These are phyloP conservation scores for Penicillium verhagenii DNA, from an alignment of 495 filamentous ascomycete genomes.

Conservation along the genomic window DNA sequence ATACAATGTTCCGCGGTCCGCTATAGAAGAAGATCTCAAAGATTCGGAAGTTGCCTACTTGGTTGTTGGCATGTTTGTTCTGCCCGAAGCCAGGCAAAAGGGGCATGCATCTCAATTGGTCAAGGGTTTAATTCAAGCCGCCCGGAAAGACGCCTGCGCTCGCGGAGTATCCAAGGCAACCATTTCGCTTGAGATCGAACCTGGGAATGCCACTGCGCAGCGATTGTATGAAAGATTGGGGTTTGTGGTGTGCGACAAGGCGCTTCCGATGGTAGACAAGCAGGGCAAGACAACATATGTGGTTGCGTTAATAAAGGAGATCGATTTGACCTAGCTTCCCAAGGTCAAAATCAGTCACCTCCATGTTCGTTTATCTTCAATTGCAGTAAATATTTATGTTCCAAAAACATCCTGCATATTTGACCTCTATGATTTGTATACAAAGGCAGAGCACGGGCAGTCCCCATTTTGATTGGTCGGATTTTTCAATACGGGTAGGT, in stretches of 20 bases:
- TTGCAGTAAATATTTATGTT: no score
- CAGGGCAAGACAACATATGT: not conserved
- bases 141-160: slow-evolving; percentile 21
- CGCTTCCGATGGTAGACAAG: slow-evolving; percentile 11
- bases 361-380: no score
- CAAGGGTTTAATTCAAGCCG: slow-evolving; percentile 29
- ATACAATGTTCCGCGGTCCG: slow-evolving; percentile 4
- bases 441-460: no score
- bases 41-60: slow-evolving; percentile 17
- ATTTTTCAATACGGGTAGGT: not conserved
- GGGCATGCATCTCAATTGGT: slow-evolving; percentile 44
- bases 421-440: no score
- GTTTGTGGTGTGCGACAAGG: slow-evolving; percentile 30
- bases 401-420: no score
- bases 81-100: slow-evolving; percentile 37
- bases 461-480: no score
- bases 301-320: slow-evolving; percentile 7
- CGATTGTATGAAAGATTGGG: slow-evolving; percentile 46
- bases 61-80: slow-evolving; percentile 45
- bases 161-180: slow-evolving; percentile 14
- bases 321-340: not conserved
- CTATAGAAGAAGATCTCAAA: slow-evolving; percentile 22
- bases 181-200: slow-evolving; percentile 38
- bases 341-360: no score
- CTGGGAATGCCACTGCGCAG: slow-evolving; percentile 36